Evolutionary conservation across 768 basidiomycete genomes (phyloP), one percentile per base, ranked within the genome.

Genomic region (Rickenella mellea): DNA sequence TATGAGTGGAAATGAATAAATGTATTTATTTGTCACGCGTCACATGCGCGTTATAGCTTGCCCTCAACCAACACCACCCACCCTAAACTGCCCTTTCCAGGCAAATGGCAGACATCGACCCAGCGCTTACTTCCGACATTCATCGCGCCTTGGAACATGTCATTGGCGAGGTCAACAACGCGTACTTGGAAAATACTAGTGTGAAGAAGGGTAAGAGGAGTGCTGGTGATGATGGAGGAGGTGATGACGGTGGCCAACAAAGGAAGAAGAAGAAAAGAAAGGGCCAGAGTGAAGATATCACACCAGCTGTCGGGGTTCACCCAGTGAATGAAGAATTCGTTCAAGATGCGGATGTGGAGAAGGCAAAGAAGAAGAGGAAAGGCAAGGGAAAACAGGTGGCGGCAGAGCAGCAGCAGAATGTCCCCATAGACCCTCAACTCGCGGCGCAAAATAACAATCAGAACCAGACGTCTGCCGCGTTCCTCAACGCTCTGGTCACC

Each of bases 401-500:
- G 10, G 53, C 49, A 22, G 61, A 57, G 27, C 43, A 47, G 54
- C 54, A 44, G 42, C 6, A 17, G 33, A 12, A 36, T 22, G n/a
- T 24, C 37, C 28, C 43, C 41, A 43, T 59, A 35, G 45, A 48
- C 26, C 46, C 50, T 27, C 50, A 55, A 20, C 53, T 51, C 21
- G 47, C 51, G 27, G 48, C 53, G 1, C 44, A 39, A 28, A 22
- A 24, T 27, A 61, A 65, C 37, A 62, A 58, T 47, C 60, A 67
- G 19, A 65, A 70, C 31, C 62, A 73, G 6, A 70, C 76, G 3
- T 70, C 80, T 3, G 63, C 73, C 14, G 76, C 76, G 6, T 70
- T 83, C 39, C 61, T 83, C 28, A 76, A 74, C 38, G 79, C 80
- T 0, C 73, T 83, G 11, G 76, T 80, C 17, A 77, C 78, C 25